phyloP scores from a whole-genome alignment of 2,329 filamentous ascomycete genomes.

The Pezicula neosporulosa region DNA sequence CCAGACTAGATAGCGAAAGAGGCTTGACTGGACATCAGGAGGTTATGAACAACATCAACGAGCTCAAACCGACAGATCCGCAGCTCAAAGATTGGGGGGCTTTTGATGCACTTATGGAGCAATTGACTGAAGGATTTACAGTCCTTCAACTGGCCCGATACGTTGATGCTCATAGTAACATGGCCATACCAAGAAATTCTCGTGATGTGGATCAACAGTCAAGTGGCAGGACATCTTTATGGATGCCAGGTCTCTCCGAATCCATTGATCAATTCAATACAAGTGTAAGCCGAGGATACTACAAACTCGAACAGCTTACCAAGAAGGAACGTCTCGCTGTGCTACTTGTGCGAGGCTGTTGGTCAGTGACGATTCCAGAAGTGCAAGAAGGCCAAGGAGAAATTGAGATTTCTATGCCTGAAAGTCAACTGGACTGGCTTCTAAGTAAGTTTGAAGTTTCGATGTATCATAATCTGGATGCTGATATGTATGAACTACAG shows the following conservation, averaged over 20 bases:
- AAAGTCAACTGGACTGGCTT: slow-evolving; percentile 23
- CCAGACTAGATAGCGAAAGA: slow-evolving; percentile 21
- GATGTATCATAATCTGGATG: neutral
- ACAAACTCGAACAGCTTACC: slow-evolving; percentile 22
- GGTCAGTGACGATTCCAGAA: slow-evolving; percentile 25
- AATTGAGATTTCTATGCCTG: slow-evolving; percentile 23
- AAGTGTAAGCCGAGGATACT: slow-evolving; percentile 19
- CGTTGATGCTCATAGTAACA: slow-evolving; percentile 3
- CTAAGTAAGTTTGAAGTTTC: slow-evolving; percentile 16
- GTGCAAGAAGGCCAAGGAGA: slow-evolving; percentile 24
- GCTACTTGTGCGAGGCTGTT: slow-evolving; percentile 24
- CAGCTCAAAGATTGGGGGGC: slow-evolving; percentile 19
- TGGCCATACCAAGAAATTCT: neutral
- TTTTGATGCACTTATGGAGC: slow-evolving; percentile 21
- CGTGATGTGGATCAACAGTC: neutral
- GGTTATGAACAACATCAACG: slow-evolving; percentile 25
- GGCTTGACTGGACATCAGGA: slow-evolving; percentile 22
- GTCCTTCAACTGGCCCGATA: slow-evolving; percentile 25
- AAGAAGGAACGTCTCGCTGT: slow-evolving; percentile 23
- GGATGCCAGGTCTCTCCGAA: slow-evolving; percentile 23
- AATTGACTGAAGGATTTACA: slow-evolving; percentile 25
- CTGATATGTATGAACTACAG: slow-evolving; percentile 5
- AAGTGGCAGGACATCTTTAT: slow-evolving; percentile 19
- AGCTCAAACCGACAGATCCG: slow-evolving; percentile 17
- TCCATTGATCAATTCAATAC: slow-evolving; percentile 17